Evolutionary conservation across 306 rosid species (phyloP), one percentile per base, ranked within the genome.

Genomic region (Glycine soja): DNA sequence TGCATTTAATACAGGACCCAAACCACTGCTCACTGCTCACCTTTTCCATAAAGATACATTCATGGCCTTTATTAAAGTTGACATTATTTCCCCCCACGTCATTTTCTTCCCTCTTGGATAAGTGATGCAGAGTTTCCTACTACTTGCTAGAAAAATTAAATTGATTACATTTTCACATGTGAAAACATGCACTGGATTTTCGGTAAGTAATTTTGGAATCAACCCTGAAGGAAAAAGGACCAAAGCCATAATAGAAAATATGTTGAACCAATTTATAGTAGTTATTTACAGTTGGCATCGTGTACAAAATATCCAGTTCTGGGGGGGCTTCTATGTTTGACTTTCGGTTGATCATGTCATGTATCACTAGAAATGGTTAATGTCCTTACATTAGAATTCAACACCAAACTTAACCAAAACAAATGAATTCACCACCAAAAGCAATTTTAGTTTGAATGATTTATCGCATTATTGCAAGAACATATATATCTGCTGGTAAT

Each of bases 1-100:
- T 45, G 78, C 81, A 83, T 74, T 77, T n/a, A 87, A 67, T 58
- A 56, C 38, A 46, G 10, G 24, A 34, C 72, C 81, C 70, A 47
- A 67, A 57, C 80, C 68, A n/a, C 80, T 86, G 74, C 70, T 46
- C 62, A 3, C 11, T 45, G 43, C 74, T 68, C 9, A 32, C 72
- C 65, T 65, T 63, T 79, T 43, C 54, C 73, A 79, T 72, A 78
- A 56, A 70, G 80, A 80, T 36, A 18, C 48, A 59, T 63, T 63
- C 69, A 63, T 62, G 57, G 59, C 75, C 30, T 75, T 57, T 74
- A 57, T 58, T 47, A 58, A 76, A 2, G 13, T 15, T 68, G 6
- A 69, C 82, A 30, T 61, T 79, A 52, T 79, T 75, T 19, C 74
- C 46, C 46, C 9, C 11, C 59, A 4, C 58, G 48, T 79, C 84